These are phyloP conservation scores for Golovinomyces cichoracearum DNA, from an alignment of 2,329 filamentous ascomycete species.

Conservation along the genomic window DNA sequence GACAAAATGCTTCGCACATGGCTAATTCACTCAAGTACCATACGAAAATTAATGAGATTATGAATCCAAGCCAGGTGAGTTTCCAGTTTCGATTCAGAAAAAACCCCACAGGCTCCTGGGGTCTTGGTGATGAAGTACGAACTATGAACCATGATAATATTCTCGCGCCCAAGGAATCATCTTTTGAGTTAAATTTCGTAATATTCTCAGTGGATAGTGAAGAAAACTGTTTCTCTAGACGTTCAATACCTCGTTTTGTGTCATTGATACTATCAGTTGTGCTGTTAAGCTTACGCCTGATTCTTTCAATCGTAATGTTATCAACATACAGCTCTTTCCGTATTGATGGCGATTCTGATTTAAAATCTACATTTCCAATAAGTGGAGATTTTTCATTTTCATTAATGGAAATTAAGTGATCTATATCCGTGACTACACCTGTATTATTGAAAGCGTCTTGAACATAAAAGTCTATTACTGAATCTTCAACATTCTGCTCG, in stretches of 20 bases:
- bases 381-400: too few relatives aligned
- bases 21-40: constrained; percentile 30
- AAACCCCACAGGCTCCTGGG: neutral
- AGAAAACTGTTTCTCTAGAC: constrained; percentile 26
- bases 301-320: constrained; percentile 22
- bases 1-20: constrained; percentile 29
- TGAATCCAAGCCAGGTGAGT: constrained; percentile 11
- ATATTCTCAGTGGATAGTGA: neutral
- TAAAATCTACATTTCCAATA: too few relatives aligned
- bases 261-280: constrained; percentile 26
- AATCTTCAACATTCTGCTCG: constrained; percentile 13
- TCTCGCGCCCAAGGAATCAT: constrained; percentile 3
- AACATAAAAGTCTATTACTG: constrained; percentile 10
- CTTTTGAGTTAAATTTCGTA: constrained; percentile 5
- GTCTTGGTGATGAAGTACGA: neutral
- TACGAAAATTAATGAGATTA: constrained; percentile 18
- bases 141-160: constrained; percentile 3
- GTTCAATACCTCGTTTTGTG: constrained; percentile 31
- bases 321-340: constrained; percentile 15
- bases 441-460: constrained; percentile 4
- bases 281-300: constrained; percentile 26
- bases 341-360: too few relatives aligned
- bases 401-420: constrained; percentile 6
- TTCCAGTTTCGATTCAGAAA: constrained; percentile 4
- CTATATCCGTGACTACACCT: neutral